Percentiles rank a stretch among this genome's conserved stretches.
Conservation (phyloP, 768 basidiomycete genomes). For the Rhodocollybia butyracea region DNA sequence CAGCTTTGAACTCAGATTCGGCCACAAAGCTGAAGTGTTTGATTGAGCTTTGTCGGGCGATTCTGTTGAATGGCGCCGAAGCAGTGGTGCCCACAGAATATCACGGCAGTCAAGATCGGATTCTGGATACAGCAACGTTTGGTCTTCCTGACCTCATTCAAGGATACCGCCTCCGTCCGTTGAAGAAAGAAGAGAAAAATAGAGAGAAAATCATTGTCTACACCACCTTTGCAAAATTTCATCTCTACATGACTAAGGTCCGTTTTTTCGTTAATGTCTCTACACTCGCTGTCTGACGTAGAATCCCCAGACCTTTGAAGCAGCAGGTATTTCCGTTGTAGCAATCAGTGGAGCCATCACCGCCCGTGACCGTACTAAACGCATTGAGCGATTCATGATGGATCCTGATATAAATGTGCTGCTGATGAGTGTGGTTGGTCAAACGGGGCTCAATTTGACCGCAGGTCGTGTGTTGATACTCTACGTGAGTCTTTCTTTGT, state of each 20-base stretch:
- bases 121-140: neutral
- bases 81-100: neutral
- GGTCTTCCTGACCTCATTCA: neutral
- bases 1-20: neutral
- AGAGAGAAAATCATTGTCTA: conserved; percentile 1
- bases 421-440: neutral
- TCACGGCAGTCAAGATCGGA: neutral
- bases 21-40: neutral
- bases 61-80: neutral
- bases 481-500: conserved; percentile 6
- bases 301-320: neutral
- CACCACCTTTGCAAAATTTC: conserved; percentile 2
- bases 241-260: neutral
- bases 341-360: neutral
- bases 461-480: neutral
- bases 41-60: neutral
- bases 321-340: too few species aligned
- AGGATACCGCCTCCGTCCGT: neutral
- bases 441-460: conserved; percentile 4
- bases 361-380: neutral
- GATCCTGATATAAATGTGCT: neutral
- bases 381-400: neutral
- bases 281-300: too few species aligned
- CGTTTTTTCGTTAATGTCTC: too few species aligned
- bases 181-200: neutral